Conservation (phyloP, 2,329 filamentous ascomycete genomes). For the Coniosporium tulheliwenetii region DNA sequence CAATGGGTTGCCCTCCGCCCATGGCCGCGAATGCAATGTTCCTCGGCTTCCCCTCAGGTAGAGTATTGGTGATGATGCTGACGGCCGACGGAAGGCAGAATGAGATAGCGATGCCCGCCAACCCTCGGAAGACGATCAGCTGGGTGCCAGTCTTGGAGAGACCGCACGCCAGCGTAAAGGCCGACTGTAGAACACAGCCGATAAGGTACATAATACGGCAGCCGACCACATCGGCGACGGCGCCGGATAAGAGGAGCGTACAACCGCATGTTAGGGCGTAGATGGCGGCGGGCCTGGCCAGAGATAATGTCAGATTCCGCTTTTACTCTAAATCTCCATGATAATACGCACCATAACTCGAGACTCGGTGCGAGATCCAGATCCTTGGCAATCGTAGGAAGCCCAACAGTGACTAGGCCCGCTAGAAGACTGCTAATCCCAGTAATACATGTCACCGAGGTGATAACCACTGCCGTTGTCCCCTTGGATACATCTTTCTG, state of each 20-base stretch:
- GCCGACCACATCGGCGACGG: conserved; percentile 36
- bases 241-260: conserved; percentile 33
- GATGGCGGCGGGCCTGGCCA: not conserved
- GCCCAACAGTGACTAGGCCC: conserved; percentile 25
- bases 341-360: conserved; percentile 9
- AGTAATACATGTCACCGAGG: conserved; percentile 11
- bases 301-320: not conserved
- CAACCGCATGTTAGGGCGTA: conserved; percentile 30
- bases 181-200: conserved; percentile 27
- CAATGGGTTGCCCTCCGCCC: conserved; percentile 34
- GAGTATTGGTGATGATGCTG: conserved; percentile 30
- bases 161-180: conserved; percentile 29
- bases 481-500: conserved; percentile 4
- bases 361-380: conserved; percentile 12
- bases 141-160: conserved; percentile 17
- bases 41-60: conserved; percentile 29
- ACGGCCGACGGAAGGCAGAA: conserved; percentile 26
- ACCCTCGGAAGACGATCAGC: conserved; percentile 10
- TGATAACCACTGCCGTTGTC: conserved; percentile 10
- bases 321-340: not conserved
- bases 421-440: conserved; percentile 11
- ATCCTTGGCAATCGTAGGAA: conserved; percentile 24
- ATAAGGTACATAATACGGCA: conserved; percentile 29
- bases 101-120: conserved; percentile 7
- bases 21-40: conserved; percentile 37